Evolutionary conservation across 768 basidiomycete genomes (phyloP).

Genomic region (Trametes meyenii): DNA sequence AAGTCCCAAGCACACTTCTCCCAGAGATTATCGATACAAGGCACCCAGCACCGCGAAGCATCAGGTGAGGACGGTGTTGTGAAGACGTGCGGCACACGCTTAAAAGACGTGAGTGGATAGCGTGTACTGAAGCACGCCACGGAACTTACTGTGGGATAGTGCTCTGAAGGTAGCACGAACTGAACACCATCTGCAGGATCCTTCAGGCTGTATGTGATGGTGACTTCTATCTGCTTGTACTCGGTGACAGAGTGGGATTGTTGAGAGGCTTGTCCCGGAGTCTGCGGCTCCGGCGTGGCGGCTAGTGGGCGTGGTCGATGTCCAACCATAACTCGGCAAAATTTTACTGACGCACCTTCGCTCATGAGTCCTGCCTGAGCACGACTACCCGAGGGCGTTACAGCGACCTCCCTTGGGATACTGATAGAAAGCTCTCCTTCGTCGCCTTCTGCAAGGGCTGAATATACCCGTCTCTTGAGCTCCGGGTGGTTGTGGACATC

Average conservation of each 20-base stretch:
- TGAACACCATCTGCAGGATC: conserved; percentile 86
- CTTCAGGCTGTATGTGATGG: conserved; percentile 78
- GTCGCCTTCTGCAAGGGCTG: conserved; percentile 87
- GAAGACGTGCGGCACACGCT: conserved; percentile 94
- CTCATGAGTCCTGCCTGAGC: conserved; percentile 48
- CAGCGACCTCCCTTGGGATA: conserved; percentile 71
- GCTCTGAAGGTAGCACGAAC: conserved; percentile 79
- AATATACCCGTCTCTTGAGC: conserved; percentile 88
- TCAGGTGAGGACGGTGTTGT: conserved; percentile 87
- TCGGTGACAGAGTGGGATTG: conserved; percentile 51
- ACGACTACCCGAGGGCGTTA: conserved; percentile 58
- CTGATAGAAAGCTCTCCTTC: conserved; percentile 94
- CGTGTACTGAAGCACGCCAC: neutral
- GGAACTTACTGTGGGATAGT: conserved; percentile 79
- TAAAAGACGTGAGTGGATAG: conserved; percentile 3
- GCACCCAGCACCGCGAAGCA: conserved; percentile 98
- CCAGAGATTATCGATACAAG: conserved; percentile 93
- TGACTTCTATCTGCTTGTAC: conserved; percentile 74
- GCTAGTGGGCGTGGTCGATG: conserved; percentile 36
- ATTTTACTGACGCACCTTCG: conserved; percentile 50
- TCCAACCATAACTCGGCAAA: neutral
- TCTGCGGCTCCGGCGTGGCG: conserved; percentile 84
- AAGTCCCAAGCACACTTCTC: conserved; percentile 99
- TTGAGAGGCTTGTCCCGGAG: conserved; percentile 48
- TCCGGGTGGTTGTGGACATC: conserved; percentile 92